A percentile compares a stretch with the other conserved stretches of the same genome.
Evolutionary conservation across 139 green algal species (phyloP).

Genomic region (Pseudopediastrum boryanum): DNA sequence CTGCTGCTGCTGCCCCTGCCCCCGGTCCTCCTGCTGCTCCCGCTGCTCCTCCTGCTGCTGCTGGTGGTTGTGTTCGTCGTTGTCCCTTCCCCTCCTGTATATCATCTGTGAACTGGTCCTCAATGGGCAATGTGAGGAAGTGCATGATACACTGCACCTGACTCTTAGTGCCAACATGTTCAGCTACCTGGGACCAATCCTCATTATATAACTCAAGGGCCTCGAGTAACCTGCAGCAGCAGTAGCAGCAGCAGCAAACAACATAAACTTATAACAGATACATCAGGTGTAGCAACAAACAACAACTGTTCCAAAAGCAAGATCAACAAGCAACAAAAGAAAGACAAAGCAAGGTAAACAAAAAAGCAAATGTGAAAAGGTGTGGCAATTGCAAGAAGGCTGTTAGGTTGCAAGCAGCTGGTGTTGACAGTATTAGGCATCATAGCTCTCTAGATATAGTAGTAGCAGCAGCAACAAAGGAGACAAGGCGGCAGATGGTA

Average conservation of each 20-base stretch:
- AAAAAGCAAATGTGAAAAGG: too few species aligned
- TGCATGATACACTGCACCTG: conserved; percentile 85
- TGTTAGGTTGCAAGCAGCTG: too few species aligned
- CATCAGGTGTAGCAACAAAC: too few species aligned
- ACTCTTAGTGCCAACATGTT: conserved; percentile 85
- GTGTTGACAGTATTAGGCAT: too few species aligned
- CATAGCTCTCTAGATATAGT: too few species aligned
- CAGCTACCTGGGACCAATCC: conserved; percentile 83
- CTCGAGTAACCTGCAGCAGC: conserved; percentile 61
- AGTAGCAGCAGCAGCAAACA: conserved; percentile 13
- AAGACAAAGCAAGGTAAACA: too few species aligned
- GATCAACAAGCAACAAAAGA: too few species aligned
- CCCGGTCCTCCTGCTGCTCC: not conserved
- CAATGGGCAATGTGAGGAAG: conserved; percentile 92
- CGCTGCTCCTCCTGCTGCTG: not conserved
- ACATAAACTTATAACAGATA: too few species aligned
- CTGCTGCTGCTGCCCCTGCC: not conserved
- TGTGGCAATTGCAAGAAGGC: too few species aligned
- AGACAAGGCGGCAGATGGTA: too few species aligned
- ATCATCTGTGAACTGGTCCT: conserved; percentile 85
- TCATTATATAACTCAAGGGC: conserved; percentile 87
- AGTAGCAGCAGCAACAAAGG: too few species aligned
- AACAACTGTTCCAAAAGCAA: too few species aligned
- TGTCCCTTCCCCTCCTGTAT: conserved; percentile 47
- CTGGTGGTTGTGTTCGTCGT: not conserved